phyloP scores from a whole-genome alignment of 192 early-diverging fungal species.

The Geosiphon pyriformis region DNA sequence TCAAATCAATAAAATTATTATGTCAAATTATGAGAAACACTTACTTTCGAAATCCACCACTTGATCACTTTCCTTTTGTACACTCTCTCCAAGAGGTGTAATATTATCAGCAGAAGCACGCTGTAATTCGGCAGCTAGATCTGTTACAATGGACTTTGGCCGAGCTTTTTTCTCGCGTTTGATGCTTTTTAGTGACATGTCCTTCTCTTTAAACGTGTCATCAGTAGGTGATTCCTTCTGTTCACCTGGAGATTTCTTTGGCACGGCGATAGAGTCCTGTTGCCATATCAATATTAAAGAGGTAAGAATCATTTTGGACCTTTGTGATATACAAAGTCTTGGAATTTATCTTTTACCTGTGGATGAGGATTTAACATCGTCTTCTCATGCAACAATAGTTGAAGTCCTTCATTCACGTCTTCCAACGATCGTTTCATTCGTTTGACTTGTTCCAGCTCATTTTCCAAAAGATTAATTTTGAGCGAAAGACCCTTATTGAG shows the following conservation, averaged over 20 bases:
- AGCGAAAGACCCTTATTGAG: neutral
- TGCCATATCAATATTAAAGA: too few relatives aligned
- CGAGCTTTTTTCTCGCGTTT: neutral
- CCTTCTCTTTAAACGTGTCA: neutral
- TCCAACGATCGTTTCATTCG: conserved; percentile 63
- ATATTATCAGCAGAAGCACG: neutral
- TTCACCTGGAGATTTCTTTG: too few relatives aligned
- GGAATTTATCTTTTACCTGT: too few relatives aligned
- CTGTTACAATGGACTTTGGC: neutral
- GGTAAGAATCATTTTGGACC: too few relatives aligned
- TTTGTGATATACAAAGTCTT: too few relatives aligned
- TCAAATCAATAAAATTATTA: neutral
- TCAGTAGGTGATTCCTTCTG: too few relatives aligned
- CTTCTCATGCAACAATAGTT: conserved; percentile 72
- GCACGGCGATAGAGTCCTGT: too few relatives aligned
- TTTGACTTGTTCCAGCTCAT: conserved; percentile 52
- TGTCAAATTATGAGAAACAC: conserved; percentile 5
- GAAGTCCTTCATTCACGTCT: conserved; percentile 81
- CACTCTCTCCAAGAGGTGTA: neutral
- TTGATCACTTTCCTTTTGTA: conserved; percentile 23
- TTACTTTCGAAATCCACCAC: conserved; percentile 14
- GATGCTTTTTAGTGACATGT: neutral
- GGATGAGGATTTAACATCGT: conserved; percentile 60
- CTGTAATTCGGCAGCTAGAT: conserved; percentile 9
- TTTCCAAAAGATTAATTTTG: conserved; percentile 16